A percentile compares a stretch with the other conserved stretches of the same genome.
Conservation (phyloP, 2,329 filamentous ascomycete genomes). For the Rasamsonia emersonii region DNA sequence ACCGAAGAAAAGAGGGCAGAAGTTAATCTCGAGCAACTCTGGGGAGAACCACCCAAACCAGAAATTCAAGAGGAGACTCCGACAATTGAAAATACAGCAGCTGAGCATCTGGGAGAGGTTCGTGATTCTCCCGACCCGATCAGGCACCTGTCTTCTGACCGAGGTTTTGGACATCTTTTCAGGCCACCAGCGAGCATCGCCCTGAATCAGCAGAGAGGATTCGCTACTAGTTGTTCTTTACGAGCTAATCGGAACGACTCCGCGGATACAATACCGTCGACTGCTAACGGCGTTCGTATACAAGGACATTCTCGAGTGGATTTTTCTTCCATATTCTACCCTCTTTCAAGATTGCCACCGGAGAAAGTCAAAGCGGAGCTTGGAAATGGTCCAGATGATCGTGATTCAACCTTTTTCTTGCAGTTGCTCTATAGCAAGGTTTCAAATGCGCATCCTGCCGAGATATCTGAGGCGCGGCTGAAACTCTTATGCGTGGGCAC, state of each 20-base stretch:
- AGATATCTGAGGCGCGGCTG: slow-evolving; percentile 24
- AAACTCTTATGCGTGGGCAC: slow-evolving; percentile 31
- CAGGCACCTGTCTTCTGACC: slow-evolving; percentile 16
- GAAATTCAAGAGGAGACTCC: slow-evolving; percentile 27
- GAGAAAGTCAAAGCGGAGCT: slow-evolving; percentile 23
- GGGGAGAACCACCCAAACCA: slow-evolving; percentile 42
- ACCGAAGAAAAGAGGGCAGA: slow-evolving; percentile 61
- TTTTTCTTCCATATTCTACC: slow-evolving; percentile 7
- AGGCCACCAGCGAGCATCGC: slow-evolving; percentile 12
- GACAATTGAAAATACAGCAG: too few species aligned
- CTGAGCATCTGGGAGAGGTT: slow-evolving; percentile 16
- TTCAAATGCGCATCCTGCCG: slow-evolving; percentile 18
- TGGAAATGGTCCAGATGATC: slow-evolving; percentile 28
- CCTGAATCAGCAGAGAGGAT: slow-evolving; percentile 19
- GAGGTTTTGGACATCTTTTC: slow-evolving; percentile 9
- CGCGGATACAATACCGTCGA: slow-evolving; percentile 1
- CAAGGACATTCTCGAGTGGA: slow-evolving; percentile 1
- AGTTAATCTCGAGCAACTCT: slow-evolving; percentile 58
- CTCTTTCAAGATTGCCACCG: too few species aligned
- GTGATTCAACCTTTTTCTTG: slow-evolving; percentile 35
- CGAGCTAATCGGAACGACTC: background rate
- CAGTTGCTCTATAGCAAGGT: slow-evolving; percentile 29
- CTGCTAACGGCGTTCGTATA: too few species aligned
- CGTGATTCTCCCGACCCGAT: slow-evolving; percentile 12
- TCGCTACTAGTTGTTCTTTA: slow-evolving; percentile 16